Conservation (phyloP, 208 protist genomes). For the Leptomonas pyrrhocoris region DNA sequence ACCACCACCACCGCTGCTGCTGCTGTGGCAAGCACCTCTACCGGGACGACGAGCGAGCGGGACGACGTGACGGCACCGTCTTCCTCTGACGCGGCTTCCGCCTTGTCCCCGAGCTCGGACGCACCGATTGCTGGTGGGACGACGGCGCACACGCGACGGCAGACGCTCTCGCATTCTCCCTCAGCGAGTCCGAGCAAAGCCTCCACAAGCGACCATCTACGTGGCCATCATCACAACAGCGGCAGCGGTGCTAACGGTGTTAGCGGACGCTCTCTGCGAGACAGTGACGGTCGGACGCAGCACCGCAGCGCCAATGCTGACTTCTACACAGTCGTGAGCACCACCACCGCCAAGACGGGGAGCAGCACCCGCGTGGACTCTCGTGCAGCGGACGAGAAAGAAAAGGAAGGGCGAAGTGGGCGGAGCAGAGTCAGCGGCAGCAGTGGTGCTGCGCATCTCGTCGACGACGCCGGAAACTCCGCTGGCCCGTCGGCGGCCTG, state of each 20-base stretch:
- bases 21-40: not conserved
- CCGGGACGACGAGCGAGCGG: not conserved
- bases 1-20: not conserved
- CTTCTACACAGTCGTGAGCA: constrained; percentile 3
- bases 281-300: not conserved
- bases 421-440: not conserved
- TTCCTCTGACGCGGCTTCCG: not conserved
- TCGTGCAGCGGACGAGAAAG: not conserved
- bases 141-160: not conserved
- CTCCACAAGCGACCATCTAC: too few species aligned
- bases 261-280: too few species aligned
- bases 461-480: not conserved
- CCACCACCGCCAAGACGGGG: not conserved
- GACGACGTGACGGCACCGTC: not conserved
- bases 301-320: not conserved
- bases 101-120: not conserved
- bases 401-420: too few species aligned
- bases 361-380: constrained; percentile 2
- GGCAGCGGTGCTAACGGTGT: too few species aligned
- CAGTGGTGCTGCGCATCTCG: too few species aligned
- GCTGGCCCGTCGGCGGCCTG: not conserved
- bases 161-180: not conserved
- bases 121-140: not conserved
- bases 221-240: too few species aligned
- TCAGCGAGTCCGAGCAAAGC: not conserved